Base-by-base conservation (phyloP, 176 grass and related monocot genomes). In the Zoysia japonica region DNA sequence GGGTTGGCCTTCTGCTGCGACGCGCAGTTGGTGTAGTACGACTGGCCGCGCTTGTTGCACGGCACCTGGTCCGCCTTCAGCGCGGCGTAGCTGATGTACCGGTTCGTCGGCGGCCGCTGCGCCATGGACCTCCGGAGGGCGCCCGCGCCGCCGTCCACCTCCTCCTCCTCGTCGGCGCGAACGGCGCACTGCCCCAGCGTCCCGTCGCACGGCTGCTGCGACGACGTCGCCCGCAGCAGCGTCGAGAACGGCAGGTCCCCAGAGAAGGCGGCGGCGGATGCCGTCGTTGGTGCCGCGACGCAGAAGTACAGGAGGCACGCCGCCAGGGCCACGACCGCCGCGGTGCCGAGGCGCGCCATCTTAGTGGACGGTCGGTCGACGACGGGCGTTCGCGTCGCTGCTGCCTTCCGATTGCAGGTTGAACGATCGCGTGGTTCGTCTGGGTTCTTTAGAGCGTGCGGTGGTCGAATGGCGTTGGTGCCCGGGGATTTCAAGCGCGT, bases 21-120 rank as follows among this genome's bases (percentile, higher is more conserved):
- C 11, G 3, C 72, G 83, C 91, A 94, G 80, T 94, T 92, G 80
- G 41, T 84, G 89, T 97, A 97, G 87, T 97, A 97, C 11, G 94
- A 94, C 12, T 68, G 9, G 0, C 91, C 94, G 39, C 85, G 82
- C 66, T 79, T 74, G 87, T 77, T 88, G 72, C 94, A 97, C 17
- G 91, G 94, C 10, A 94, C 73, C 70, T 76, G 76, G 74, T 97
- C 69, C 35, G 72, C 82, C 8, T 65, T 65, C 63, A 97, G 80
- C 62, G 86, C 84, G 3, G 72, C 86, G 79, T 93, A 93, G 86
- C 93, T 93, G 67, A 74, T 68, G 71, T 57, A 76, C 42, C 42
- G 40, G 71, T 47, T 69, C 0, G 64, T 49, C 16, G 73, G 82
- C 82, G 70, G 44, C 73, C 73, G 72, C 44, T 12, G 43, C 54